These are phyloP conservation scores for Mortierella alpina DNA, from an alignment of 192 early-diverging fungal species.

Conservation along the genomic window DNA sequence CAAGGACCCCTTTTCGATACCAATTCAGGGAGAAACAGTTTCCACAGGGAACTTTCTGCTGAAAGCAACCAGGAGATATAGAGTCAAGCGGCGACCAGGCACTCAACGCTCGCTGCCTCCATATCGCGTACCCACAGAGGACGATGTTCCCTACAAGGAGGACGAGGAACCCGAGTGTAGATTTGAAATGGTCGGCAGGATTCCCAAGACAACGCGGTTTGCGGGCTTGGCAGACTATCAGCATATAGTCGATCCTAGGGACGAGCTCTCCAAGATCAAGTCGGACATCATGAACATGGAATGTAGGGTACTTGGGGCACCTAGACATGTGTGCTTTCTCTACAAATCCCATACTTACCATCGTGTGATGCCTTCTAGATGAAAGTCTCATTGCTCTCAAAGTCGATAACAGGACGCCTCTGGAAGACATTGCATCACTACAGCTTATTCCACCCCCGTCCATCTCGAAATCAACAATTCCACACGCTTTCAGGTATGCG, in stretches of 20 bases:
- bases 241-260: constrained; percentile 42
- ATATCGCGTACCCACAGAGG: constrained; percentile 33
- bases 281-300: constrained; percentile 31
- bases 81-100: constrained; percentile 36
- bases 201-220: constrained; percentile 36
- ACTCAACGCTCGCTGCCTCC: constrained; percentile 20
- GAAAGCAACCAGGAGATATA: constrained; percentile 42
- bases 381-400: constrained; percentile 38
- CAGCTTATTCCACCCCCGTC: constrained; percentile 32
- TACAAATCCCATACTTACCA: background rate
- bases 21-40: constrained; percentile 36
- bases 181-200: constrained; percentile 26
- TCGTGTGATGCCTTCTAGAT: constrained; percentile 11
- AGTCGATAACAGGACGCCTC: constrained; percentile 30
- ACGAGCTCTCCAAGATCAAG: constrained; percentile 33
- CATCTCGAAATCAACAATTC: constrained; percentile 25
- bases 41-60: constrained; percentile 29
- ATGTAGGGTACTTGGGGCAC: constrained; percentile 17
- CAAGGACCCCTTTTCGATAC: constrained; percentile 40
- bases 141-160: constrained; percentile 31
- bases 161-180: constrained; percentile 24
- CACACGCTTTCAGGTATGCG: constrained; percentile 28
- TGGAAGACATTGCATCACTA: constrained; percentile 17
- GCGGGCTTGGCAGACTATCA: constrained; percentile 45
- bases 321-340: background rate